A percentile compares a stretch with the other conserved stretches of the same genome.
These are phyloP conservation scores for Daldinia sp. DNA, from an alignment of 2,329 filamentous ascomycete species.

Conservation along the genomic window DNA sequence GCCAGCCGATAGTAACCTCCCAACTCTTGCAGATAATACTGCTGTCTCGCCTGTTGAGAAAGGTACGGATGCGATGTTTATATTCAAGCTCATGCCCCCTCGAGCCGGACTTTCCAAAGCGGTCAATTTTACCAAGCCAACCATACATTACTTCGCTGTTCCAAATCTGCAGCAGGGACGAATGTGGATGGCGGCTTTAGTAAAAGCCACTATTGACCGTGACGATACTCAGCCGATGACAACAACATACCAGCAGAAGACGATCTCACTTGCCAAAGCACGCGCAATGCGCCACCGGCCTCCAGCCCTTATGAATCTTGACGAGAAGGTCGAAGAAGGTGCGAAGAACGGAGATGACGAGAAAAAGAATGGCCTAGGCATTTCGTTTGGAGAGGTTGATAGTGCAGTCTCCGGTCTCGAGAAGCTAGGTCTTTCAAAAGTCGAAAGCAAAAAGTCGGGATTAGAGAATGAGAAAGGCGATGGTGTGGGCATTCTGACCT, in stretches of 20 bases:
- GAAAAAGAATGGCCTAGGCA: slow-evolving; percentile 54
- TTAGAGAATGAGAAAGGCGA: slow-evolving; percentile 52
- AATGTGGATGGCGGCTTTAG: slow-evolving; percentile 97
- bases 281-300: slow-evolving; percentile 88
- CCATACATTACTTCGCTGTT: slow-evolving; percentile 97
- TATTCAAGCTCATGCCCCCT: slow-evolving; percentile 96
- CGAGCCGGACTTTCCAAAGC: slow-evolving; percentile 87
- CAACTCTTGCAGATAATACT: slow-evolving; percentile 60
- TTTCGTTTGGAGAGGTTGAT: slow-evolving; percentile 56
- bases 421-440: slow-evolving; percentile 52
- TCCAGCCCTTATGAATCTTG: slow-evolving; percentile 83
- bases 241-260: slow-evolving; percentile 96
- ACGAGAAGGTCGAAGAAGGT: slow-evolving; percentile 58
- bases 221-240: slow-evolving; percentile 84
- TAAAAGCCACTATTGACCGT: slow-evolving; percentile 98
- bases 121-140: slow-evolving; percentile 97
- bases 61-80: slow-evolving; percentile 83
- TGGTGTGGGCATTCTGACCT: slow-evolving; percentile 42
- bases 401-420: slow-evolving; percentile 55
- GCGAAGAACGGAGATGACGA: slow-evolving; percentile 47
- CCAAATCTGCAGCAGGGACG: slow-evolving; percentile 89
- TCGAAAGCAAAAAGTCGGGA: slow-evolving; percentile 52
- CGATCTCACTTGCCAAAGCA: slow-evolving; percentile 91
- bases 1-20: slow-evolving; percentile 60
- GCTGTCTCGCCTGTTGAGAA: slow-evolving; percentile 55